Evolutionary conservation across 2,329 filamentous ascomycete species (phyloP).

Genomic region (Colletotrichum brevisporum): DNA sequence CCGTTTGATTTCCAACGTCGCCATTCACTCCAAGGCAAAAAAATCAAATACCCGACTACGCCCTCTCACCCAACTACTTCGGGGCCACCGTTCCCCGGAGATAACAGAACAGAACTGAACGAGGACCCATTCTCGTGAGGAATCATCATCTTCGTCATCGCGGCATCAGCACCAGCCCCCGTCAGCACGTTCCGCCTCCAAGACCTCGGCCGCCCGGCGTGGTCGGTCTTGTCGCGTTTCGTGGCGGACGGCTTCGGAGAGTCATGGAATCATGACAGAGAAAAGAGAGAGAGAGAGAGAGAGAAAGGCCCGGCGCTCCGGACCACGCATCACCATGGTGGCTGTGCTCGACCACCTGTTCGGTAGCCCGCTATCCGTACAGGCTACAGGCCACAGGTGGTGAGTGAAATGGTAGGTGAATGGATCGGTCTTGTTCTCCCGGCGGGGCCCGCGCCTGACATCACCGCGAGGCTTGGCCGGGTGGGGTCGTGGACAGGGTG

Average conservation of each 20-base stretch:
- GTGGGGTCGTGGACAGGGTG: conserved; percentile 1
- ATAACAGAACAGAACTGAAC: too few relatives aligned
- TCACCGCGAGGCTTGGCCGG: conserved; percentile 30
- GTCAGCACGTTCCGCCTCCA: conserved; percentile 7
- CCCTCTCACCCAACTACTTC: too few relatives aligned
- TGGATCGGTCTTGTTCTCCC: not conserved
- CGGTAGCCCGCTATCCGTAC: not conserved
- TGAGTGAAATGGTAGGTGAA: too few relatives aligned
- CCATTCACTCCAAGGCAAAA: too few relatives aligned
- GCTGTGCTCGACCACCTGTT: conserved; percentile 28
- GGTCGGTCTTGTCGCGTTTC: not conserved
- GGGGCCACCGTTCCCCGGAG: too few relatives aligned
- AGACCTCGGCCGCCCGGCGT: not conserved
- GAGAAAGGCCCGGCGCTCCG: too few relatives aligned
- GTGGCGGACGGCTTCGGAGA: too few relatives aligned
- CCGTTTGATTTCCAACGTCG: too few relatives aligned
- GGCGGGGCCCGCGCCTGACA: conserved; percentile 28
- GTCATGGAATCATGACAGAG: conserved; percentile 10
- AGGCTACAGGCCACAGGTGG: too few relatives aligned
- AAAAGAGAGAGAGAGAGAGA: too few relatives aligned
- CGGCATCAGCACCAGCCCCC: not conserved
- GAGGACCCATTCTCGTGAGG: not conserved
- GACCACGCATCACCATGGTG: conserved; percentile 8
- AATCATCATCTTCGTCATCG: not conserved
- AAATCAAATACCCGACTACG: too few relatives aligned